Evolutionary conservation across 2,329 filamentous ascomycete genomes (phyloP).

Genomic region (Byssochlamys sp.): DNA sequence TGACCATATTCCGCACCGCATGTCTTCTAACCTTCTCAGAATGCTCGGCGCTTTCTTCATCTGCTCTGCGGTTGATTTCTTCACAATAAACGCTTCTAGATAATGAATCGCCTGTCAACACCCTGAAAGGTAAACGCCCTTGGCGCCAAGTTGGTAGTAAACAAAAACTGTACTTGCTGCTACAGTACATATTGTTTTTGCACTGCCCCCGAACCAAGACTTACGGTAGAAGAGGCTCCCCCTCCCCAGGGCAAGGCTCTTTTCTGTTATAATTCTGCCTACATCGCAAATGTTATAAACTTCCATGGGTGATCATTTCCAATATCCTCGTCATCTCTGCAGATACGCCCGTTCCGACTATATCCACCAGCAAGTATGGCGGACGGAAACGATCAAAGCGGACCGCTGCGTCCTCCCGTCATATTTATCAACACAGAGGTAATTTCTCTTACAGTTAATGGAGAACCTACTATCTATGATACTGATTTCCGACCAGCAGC

Average conservation of each 20-base stretch:
- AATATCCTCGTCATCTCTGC: not conserved
- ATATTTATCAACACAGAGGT: not conserved
- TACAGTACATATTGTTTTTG: not conserved
- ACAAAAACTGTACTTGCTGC: not conserved
- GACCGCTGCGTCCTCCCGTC: not conserved
- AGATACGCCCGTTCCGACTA: not conserved
- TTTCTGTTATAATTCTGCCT: not conserved
- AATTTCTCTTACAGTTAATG: not conserved
- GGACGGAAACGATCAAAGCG: not conserved
- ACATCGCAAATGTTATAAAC: not conserved
- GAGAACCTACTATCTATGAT: not conserved
- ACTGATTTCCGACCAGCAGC: not conserved
- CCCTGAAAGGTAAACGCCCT: not conserved
- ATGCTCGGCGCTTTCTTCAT: not conserved
- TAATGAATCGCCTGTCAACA: not conserved
- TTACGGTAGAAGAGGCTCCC: not conserved
- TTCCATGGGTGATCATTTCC: not conserved
- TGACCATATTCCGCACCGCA: not conserved
- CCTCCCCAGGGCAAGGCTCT: not conserved
- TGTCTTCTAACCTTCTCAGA: not conserved
- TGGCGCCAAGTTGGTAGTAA: not conserved
- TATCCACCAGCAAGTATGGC: not conserved
- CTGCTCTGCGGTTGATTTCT: not conserved
- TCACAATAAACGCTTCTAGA: not conserved
- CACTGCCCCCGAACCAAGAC: not conserved